Base-by-base conservation (phyloP, 1,284 basidiomycete species). In the Abortiporus biennis region DNA sequence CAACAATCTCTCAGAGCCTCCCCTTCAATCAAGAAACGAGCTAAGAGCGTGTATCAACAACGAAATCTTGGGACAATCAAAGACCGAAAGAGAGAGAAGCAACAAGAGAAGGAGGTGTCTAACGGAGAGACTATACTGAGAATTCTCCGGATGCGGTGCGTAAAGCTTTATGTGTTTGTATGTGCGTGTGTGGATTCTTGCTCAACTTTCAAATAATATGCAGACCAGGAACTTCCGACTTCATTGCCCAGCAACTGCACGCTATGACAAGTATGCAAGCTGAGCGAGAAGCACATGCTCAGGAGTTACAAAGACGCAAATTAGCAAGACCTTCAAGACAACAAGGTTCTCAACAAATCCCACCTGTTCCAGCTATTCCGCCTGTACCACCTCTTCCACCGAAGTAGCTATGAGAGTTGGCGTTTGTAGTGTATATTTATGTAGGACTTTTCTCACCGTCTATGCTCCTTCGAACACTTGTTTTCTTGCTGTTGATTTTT, bases 31-130 rank as follows among this genome's bases (percentile, higher is more conserved):
- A 85, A 85, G 69, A 90, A 87, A 62, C 83, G 92, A 3, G 85
- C 84, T 3, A 98, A 97, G 74, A 89, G 90, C 46, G 88, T 97
- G 23, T 86, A 92, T 53, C 72, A 80, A 3, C 90, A 92, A 53
- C 84, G 85, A 34, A 98, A 96, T 61, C 74, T 99, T 13, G 95
- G 95, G 6, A 99, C 96, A 3, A 99, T 99, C 64, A 85, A 85
- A 62, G 85, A 95, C 57, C 78, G 92, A 48, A 99, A 98, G 74
- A 83, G 81, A 58, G 91, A 93, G 66, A 98, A 95, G 73, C 76
- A 80, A 55, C 75, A 90, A 52, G 78, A 83, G 59, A 83, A 83
- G 53, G 78, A 86, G 46, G 72, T 69, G 42, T 75, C 70, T 16
- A 86, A 80, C 53, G 88, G 87, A 35, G 91, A 97, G 65, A 90